Base-by-base conservation (phyloP, 495 filamentous ascomycete genomes). In the Annulohypoxylon maeteangense region DNA sequence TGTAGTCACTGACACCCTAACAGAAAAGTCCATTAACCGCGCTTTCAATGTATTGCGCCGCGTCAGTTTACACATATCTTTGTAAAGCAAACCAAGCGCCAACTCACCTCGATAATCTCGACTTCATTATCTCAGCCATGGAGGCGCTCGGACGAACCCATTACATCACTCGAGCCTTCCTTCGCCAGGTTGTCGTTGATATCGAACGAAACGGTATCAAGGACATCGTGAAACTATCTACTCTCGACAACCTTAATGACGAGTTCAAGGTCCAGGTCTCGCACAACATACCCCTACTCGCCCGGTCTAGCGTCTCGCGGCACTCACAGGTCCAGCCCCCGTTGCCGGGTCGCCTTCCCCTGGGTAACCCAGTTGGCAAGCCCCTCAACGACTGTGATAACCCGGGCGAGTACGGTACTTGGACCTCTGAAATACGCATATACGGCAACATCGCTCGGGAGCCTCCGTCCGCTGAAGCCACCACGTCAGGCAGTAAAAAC, bases 31-130 rank as follows among this genome's bases (percentile, higher is more conserved):
- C 82, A 6, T 53, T 85, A 0, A 73, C 79, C 8, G 77, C 81
- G 0, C 62, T 84, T 0, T 80, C 83, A 0, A 42, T 85, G 6
- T 85, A 83, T 58, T 82, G 78, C 27, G 81, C 82, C 11, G 77
- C 80, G 3, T 74, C 79, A 1, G 81, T 81, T 25, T 83, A 79
- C 45, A 63, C 83, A 2, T 74, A 77, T n/a, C 50, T 74, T n/a
- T 75, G 73, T 12, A 61, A 67, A 48, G 74, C 74, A 42, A 48
- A 59, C 4, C 72, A 74, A 25, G 72, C 78, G 7, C 76, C 73
- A 25, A 77, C 77, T 14, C 62, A 74, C 54, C 62, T 68, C 0
- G 70, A 65, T 0, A 81, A 79, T 44, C 78, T 85, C 16, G 78
- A 84, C 48, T 80, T 79, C 42, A 57, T 84, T 25, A 54, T 83